Conservation (phyloP, 306 rosid genomes). For the Erythrophleum fordii region DNA sequence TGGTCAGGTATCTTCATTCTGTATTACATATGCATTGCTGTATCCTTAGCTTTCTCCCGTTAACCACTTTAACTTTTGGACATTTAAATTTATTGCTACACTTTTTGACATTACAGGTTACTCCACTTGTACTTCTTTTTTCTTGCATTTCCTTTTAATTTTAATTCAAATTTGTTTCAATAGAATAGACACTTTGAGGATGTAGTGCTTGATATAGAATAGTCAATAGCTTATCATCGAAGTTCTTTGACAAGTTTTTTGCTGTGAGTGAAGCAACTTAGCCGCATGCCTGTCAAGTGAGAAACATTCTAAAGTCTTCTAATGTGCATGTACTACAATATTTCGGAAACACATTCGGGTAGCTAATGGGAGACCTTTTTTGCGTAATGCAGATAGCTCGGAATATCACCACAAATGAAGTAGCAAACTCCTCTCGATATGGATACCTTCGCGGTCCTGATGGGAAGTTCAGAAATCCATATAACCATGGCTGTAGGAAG, state of each 20-base stretch:
- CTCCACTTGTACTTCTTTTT: no score
- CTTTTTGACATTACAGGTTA: no score
- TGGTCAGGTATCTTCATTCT: no score
- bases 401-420: slow-evolving; percentile 87
- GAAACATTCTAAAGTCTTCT: not conserved
- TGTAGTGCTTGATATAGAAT: not conserved
- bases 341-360: slow-evolving; percentile 23
- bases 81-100: no score
- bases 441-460: slow-evolving; percentile 85
- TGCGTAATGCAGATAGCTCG: slow-evolving; percentile 74
- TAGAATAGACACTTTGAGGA: not conserved
- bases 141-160: no score
- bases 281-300: not conserved
- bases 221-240: not conserved
- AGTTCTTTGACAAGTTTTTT: not conserved
- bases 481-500: slow-evolving; percentile 77
- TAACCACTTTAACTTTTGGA: no score
- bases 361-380: slow-evolving; percentile 22
- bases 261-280: not conserved
- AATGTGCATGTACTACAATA: not conserved
- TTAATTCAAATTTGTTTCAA: not conserved
- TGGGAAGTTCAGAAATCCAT: slow-evolving; percentile 84
- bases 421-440: slow-evolving; percentile 74
- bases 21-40: no score
- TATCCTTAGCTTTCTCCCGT: no score